phyloP scores from a whole-genome alignment of 2,329 filamentous ascomycete genomes.

The Pseudocercospora macadamiae region DNA sequence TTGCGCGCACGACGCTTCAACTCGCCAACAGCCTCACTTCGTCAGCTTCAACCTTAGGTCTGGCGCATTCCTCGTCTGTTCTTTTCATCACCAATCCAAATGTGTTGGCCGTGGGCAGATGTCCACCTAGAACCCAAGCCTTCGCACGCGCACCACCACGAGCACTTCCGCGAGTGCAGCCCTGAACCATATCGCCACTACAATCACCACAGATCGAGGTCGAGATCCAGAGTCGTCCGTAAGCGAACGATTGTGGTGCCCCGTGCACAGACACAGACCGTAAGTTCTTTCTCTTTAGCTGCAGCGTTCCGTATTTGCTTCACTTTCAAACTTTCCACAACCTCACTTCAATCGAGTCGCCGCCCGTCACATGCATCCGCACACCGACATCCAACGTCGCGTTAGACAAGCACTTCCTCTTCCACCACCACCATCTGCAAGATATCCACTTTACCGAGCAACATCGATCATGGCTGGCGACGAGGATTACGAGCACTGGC shows the following conservation, averaged over 20 bases:
- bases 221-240: constrained; percentile 1
- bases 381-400: constrained; percentile 5
- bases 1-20: too few species aligned
- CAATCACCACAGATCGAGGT: not conserved
- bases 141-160: constrained; percentile 26
- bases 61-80: not conserved
- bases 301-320: constrained; percentile 2
- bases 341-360: constrained; percentile 15
- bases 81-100: not conserved
- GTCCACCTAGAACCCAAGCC: constrained; percentile 36
- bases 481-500: constrained; percentile 38
- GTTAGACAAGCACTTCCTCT: constrained; percentile 13
- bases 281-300: constrained; percentile 14
- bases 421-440: constrained; percentile 15
- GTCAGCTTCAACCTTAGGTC: not conserved
- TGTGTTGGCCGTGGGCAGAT: constrained; percentile 38
- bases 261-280: constrained; percentile 8
- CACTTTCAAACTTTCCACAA: not conserved
- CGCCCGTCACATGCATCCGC: constrained; percentile 14
- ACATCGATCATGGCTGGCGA: constrained; percentile 15
- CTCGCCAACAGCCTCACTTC: not conserved
- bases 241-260: not conserved
- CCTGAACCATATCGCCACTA: too few species aligned
- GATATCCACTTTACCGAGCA: not conserved
- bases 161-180: constrained; percentile 19